Evolutionary conservation across 2,329 filamentous ascomycete species (phyloP), one percentile per base, ranked within the genome.

Genomic region (Helotiales sp.): DNA sequence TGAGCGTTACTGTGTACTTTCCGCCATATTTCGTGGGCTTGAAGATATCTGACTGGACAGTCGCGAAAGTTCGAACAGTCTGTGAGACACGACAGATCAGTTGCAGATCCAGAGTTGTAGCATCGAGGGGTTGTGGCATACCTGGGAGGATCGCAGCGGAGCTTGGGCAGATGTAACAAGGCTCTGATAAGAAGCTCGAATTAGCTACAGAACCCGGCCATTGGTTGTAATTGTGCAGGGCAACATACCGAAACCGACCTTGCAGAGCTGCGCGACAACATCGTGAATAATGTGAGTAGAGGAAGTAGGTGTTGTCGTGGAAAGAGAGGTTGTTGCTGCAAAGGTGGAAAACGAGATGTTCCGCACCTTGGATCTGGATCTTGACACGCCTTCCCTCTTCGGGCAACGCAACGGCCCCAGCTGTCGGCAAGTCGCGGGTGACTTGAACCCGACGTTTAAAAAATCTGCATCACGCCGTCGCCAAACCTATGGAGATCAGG

Each of bases 1-100:
- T 98, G 73, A 99, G 84, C 65, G 93, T 97, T 70, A 97, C 93
- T 34, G 95, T 99, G 85, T 98, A 99, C 82, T 98, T 99, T 81
- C 93, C 91, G 76, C 95, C 95, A 77, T 93, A 98, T 61, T 71
- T 71, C n/a, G 84, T 98, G 95, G 81, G 93, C 92, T 97, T 96
- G 86, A 98, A 97, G 79, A 98, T 93, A 78, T 98, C 95, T 75
- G 89, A 89, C 78, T 92, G 86, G 70, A 96, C 82, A 65, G 91
- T 96, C 70, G 91, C 91, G 75, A 92, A 87, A 53, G 68, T 57
- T 40, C 63, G 59, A 27, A 61, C 50, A 36, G 53, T 56, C 63
- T 65, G 38, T 1, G 31, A 52, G 12, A 34, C 27, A 19, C 34
- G 2, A n/a, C 22, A 27, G 17, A n/a, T 58, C 30, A 62, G 49